Conservation (phyloP, 495 filamentous ascomycete species). For the Elasticomyces elasticus region DNA sequence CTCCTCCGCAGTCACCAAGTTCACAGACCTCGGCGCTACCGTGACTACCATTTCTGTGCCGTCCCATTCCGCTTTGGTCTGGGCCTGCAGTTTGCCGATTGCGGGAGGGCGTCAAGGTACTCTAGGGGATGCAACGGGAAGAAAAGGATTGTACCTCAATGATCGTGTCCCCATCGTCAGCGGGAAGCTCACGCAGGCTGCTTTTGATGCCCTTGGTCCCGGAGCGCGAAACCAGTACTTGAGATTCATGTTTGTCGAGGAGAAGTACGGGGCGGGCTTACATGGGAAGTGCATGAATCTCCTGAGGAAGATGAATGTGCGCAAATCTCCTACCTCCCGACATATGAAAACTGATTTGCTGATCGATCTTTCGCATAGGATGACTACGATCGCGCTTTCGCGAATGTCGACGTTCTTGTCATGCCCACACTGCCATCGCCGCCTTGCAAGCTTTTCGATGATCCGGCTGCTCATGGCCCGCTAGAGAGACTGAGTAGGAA, state of each 20-base stretch:
- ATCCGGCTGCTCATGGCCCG: conserved; percentile 13
- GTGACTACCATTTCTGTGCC: conserved; percentile 44
- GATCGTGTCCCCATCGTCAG: not conserved
- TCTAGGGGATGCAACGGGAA: not conserved
- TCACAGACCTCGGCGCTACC: conserved; percentile 42
- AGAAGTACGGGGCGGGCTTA: conserved; percentile 25
- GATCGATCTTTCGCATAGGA: conserved; percentile 8
- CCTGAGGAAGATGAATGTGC: conserved; percentile 31
- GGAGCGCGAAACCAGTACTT: conserved; percentile 1
- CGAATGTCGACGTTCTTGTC: conserved; percentile 37
- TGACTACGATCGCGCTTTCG: conserved; percentile 38
- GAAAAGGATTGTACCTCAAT: conserved; percentile 4
- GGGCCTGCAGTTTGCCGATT: not conserved
- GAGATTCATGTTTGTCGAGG: conserved; percentile 14
- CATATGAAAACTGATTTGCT: not conserved
- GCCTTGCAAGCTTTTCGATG: conserved; percentile 12
- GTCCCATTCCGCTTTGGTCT: conserved; percentile 29
- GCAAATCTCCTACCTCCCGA: no score
- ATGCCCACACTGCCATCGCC: conserved; percentile 31
- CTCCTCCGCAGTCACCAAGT: conserved; percentile 35
- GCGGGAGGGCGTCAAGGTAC: not conserved
- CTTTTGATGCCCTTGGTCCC: not conserved
- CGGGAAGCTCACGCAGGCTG: conserved; percentile 2
- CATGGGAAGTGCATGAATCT: conserved; percentile 38
- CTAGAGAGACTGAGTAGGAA: conserved; percentile 20